A percentile compares a stretch with the other conserved stretches of the same genome.
Conservation (phyloP, 139 green algal species). For the Chlamydomonas sp. region DNA sequence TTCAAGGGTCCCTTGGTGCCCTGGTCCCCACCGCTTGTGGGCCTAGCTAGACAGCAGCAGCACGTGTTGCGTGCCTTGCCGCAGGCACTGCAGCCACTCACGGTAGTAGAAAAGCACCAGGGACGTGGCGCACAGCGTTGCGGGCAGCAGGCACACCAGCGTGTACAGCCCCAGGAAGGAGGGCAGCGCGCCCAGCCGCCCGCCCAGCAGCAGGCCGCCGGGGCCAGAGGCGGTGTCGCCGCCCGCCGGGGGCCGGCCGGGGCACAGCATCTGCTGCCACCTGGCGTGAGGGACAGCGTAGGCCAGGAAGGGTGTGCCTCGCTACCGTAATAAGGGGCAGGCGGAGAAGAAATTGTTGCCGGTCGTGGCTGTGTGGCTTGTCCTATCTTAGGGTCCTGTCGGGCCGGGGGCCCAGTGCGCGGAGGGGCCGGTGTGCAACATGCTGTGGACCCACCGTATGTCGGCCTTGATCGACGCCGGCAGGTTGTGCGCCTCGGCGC, state of each 20-base stretch:
- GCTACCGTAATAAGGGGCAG: not conserved
- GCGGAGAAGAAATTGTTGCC: not conserved
- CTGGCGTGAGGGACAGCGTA: not conserved
- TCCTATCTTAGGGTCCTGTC: too few species aligned
- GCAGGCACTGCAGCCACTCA: not conserved
- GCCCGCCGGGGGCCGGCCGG: not conserved
- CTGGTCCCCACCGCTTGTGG: too few species aligned
- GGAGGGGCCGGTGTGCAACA: not conserved
- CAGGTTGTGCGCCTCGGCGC: constrained; percentile 7
- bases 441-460: not conserved
- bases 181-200: not conserved
- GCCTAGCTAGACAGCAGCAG: too few species aligned
- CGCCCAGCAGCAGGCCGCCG: not conserved
- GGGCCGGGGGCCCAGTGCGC: too few species aligned
- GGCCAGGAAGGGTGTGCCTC: too few species aligned
- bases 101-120: constrained; percentile 35
- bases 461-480: constrained; percentile 9
- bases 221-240: too few species aligned
- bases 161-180: constrained; percentile 38
- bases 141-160: constrained; percentile 30
- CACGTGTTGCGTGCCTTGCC: too few species aligned
- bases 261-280: constrained; percentile 31
- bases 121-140: not conserved
- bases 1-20: too few species aligned
- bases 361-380: too few species aligned